Evolutionary conservation across 2,329 filamentous ascomycete species (phyloP).

Genomic region (Ophiostoma sp.): DNA sequence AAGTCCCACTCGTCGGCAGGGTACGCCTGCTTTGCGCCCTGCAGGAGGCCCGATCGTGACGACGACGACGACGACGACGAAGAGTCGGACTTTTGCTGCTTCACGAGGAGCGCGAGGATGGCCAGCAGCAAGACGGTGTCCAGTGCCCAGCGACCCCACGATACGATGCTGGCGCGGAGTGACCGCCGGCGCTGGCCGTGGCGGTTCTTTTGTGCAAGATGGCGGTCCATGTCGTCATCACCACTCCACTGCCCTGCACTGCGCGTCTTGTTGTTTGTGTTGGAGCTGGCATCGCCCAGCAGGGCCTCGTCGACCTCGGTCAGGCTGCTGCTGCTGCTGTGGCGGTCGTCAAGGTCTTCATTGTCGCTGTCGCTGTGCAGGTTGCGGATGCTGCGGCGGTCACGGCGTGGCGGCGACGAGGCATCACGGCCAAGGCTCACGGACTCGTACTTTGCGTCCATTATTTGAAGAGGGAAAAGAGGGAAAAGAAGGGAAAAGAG

Average conservation of each 20-base stretch:
- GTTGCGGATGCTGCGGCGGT: constrained; percentile 29
- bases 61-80: constrained; percentile 14
- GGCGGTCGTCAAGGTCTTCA: constrained; percentile 36
- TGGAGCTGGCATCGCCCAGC: constrained; percentile 31
- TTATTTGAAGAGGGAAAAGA: not conserved
- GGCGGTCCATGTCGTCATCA: constrained; percentile 18
- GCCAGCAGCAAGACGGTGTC: constrained; percentile 37
- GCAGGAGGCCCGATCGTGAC: constrained; percentile 19
- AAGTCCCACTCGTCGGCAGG: constrained; percentile 32
- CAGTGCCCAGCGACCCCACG: constrained; percentile 36
- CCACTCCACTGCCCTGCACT: constrained; percentile 24
- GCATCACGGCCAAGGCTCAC: constrained; percentile 16
- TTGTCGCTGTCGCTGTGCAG: constrained; percentile 30
- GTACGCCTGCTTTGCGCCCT: constrained; percentile 11
- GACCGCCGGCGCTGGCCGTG: constrained; percentile 30
- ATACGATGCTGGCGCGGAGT: constrained; percentile 33
- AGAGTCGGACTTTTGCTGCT: constrained; percentile 28
- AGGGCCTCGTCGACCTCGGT: constrained; percentile 41
- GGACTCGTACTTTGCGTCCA: constrained; percentile 25
- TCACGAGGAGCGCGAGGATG: constrained; percentile 36
- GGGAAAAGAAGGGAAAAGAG: not conserved
- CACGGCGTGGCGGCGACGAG: constrained; percentile 6
- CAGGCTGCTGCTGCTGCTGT: constrained; percentile 25
- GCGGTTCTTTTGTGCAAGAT: constrained; percentile 13
- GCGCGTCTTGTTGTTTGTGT: not conserved